Conservation (phyloP, 768 basidiomycete species). For the Leccinum subtestaceum region DNA sequence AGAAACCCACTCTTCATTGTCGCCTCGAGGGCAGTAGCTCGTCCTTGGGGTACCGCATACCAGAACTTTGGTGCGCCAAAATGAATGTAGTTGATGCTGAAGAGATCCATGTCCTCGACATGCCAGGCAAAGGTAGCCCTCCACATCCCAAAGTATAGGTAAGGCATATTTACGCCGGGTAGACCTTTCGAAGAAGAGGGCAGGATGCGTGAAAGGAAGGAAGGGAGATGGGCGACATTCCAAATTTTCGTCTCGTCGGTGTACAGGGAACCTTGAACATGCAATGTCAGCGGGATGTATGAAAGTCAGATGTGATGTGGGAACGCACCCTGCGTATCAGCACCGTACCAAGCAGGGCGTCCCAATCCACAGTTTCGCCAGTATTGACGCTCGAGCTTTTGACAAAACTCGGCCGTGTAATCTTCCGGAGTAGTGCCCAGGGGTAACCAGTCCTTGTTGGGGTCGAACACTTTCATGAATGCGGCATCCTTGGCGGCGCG, state of each 20-base stretch:
- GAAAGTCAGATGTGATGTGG: not conserved
- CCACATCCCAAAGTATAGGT: conserved; percentile 99
- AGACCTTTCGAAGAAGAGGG: conserved; percentile 66
- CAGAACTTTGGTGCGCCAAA: conserved; percentile 97
- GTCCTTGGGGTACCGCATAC: conserved; percentile 92
- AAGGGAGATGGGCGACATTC: conserved; percentile 94
- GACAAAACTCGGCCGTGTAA: conserved; percentile 87
- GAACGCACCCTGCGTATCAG: conserved; percentile 82
- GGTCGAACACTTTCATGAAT: conserved; percentile 74
- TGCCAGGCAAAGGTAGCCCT: conserved; percentile 98
- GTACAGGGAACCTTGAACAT: conserved; percentile 55
- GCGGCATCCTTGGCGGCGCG: conserved; percentile 41
- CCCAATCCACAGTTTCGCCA: conserved; percentile 92
- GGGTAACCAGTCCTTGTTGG: conserved; percentile 77
- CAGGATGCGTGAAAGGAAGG: conserved; percentile 77
- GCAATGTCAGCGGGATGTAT: not conserved
- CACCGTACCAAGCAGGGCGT: conserved; percentile 95
- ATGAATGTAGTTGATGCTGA: conserved; percentile 98
- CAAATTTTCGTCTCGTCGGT: conserved; percentile 77
- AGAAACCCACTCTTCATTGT: conserved; percentile 75
- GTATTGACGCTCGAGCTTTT: conserved; percentile 81
- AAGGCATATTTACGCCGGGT: conserved; percentile 96
- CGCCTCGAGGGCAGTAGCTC: conserved; percentile 79
- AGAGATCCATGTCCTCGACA: conserved; percentile 99
- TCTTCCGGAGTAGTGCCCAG: conserved; percentile 66